phyloP scores from a whole-genome alignment of 2,329 filamentous ascomycete genomes.

The Gnomoniopsis sp. region DNA sequence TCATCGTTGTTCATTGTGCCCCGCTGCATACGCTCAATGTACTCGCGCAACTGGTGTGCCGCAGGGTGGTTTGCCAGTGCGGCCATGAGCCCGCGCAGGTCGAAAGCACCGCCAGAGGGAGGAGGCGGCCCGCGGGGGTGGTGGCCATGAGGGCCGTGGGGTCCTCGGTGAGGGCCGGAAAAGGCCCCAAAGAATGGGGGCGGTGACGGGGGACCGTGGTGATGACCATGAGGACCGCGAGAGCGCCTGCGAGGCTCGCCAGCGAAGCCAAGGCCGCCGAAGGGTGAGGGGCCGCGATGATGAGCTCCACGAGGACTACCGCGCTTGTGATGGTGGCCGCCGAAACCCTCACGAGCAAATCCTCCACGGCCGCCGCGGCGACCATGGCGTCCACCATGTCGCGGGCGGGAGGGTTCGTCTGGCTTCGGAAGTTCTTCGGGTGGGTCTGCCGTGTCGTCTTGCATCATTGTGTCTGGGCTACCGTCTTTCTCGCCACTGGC shows the following conservation, averaged over 20 bases:
- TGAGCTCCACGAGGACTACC: slow-evolving; percentile 20
- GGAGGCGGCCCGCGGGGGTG: slow-evolving; percentile 21
- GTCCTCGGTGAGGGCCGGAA: slow-evolving; percentile 14
- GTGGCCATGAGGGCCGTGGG: slow-evolving; percentile 20
- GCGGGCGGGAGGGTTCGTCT: background rate
- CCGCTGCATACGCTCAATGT: slow-evolving; percentile 27
- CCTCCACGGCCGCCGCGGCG: slow-evolving; percentile 22
- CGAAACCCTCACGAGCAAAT: slow-evolving; percentile 20
- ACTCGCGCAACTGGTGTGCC: slow-evolving; percentile 38
- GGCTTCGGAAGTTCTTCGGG: slow-evolving; percentile 22
- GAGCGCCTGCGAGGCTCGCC: slow-evolving; percentile 6
- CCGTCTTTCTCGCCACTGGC: slow-evolving; percentile 18
- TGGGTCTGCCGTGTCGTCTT: slow-evolving; percentile 28
- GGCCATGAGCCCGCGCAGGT: slow-evolving; percentile 37
- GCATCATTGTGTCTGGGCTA: slow-evolving; percentile 33
- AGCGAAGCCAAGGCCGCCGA: slow-evolving; percentile 17
- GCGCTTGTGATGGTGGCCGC: slow-evolving; percentile 20
- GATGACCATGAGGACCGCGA: background rate
- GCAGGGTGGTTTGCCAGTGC: slow-evolving; percentile 40
- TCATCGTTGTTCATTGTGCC: slow-evolving; percentile 15
- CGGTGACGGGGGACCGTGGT: slow-evolving; percentile 4
- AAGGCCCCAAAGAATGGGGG: slow-evolving; percentile 7
- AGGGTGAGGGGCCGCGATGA: slow-evolving; percentile 22
- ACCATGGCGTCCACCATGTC: slow-evolving; percentile 8
- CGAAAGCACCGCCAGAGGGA: slow-evolving; percentile 25